phyloP scores from a whole-genome alignment of 257 asterid genomes.

The Penstemon barbatus region DNA sequence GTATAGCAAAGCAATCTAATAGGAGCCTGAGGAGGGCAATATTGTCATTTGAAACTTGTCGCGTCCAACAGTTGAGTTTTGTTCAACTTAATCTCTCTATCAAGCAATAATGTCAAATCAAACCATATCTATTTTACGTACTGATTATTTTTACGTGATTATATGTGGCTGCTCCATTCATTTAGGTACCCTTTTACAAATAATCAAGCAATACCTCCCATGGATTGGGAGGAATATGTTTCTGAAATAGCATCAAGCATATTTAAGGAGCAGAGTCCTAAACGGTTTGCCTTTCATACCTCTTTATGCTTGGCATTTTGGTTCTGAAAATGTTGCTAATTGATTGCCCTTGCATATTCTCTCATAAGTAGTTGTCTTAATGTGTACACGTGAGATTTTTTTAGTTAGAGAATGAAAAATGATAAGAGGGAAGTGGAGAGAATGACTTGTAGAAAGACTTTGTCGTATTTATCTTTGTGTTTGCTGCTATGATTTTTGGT shows the following conservation, averaged over 20 bases:
- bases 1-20: conserved; percentile 80
- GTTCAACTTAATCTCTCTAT: conserved; percentile 20
- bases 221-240: conserved; percentile 98
- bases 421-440: background rate
- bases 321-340: conserved; percentile 12
- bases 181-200: conserved; percentile 81
- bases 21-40: conserved; percentile 93
- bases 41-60: conserved; percentile 84
- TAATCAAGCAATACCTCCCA: conserved; percentile 76
- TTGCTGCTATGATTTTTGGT: background rate
- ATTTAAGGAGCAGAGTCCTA: conserved; percentile 94
- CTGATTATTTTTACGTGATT: conserved; percentile 15
- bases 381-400: background rate
- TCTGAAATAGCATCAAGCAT: conserved; percentile 88
- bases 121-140: conserved; percentile 8
- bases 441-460: background rate
- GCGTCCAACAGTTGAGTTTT: conserved; percentile 84
- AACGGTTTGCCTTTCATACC: conserved; percentile 54
- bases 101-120: conserved; percentile 12
- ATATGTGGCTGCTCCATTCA: conserved; percentile 19
- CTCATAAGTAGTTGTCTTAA: conserved; percentile 3
- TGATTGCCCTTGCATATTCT: conserved; percentile 7
- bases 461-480: background rate
- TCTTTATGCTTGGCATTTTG: conserved; percentile 23
- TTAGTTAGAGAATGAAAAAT: background rate